phyloP scores from a whole-genome alignment of 306 rosid species.

The Dalbergia cochinchinensis region DNA sequence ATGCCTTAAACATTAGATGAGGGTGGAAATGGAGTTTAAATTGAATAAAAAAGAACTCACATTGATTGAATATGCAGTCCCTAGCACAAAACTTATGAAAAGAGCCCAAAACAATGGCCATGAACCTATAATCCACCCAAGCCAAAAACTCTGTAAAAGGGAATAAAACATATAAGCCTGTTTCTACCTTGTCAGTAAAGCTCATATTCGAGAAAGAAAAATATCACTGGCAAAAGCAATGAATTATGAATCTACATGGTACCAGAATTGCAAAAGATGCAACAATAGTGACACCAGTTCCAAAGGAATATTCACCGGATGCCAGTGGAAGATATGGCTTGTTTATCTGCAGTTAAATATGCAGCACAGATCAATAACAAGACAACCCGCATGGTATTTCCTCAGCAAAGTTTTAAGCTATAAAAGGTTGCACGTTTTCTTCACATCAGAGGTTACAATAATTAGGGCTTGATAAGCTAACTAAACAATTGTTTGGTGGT shows the following conservation, averaged over 20 bases:
- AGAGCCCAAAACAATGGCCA: constrained; percentile 99
- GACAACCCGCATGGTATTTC: constrained; percentile 33
- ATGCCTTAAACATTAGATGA: constrained; percentile 12
- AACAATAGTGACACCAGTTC: constrained; percentile 77
- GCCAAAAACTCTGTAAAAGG: constrained; percentile 84
- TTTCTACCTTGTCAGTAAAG: constrained; percentile 24
- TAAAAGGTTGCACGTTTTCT: constrained; percentile 23
- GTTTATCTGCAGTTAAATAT: constrained; percentile 75
- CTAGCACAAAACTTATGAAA: constrained; percentile 84
- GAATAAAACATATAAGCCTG: constrained; percentile 43
- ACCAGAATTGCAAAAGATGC: constrained; percentile 81
- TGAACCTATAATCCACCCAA: constrained; percentile 93
- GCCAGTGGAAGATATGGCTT: constrained; percentile 99
- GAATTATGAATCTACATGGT: constrained; percentile 41
- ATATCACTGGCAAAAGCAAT: constrained; percentile 18
- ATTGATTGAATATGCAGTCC: constrained; percentile 95
- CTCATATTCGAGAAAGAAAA: constrained; percentile 10
- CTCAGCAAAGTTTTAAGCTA: constrained; percentile 1
- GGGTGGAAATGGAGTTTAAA: constrained; percentile 1
- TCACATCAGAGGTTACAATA: constrained; percentile 24
- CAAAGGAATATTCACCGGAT: constrained; percentile 91
- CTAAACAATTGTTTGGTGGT: constrained; percentile 5
- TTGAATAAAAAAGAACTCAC: constrained; percentile 62
- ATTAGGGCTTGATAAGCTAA: constrained; percentile 1
- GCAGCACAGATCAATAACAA: constrained; percentile 31